These are phyloP conservation scores for Ogataea philodendri DNA, from an alignment of 805 yeast genomes.

Conservation along the genomic window DNA sequence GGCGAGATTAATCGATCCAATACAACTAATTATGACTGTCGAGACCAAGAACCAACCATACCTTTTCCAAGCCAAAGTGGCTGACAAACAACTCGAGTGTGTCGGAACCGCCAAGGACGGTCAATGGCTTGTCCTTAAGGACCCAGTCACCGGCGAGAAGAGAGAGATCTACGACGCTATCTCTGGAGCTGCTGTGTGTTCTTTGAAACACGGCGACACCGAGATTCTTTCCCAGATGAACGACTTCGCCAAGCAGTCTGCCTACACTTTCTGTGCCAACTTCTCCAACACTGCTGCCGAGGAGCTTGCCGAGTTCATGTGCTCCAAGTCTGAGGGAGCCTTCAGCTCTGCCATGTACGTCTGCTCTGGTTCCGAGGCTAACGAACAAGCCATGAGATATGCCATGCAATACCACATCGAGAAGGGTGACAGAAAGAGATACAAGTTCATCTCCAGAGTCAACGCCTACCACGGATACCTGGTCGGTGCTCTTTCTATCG, in stretches of 20 bases:
- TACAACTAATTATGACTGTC: conserved; percentile 12
- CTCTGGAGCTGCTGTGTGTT: conserved; percentile 49
- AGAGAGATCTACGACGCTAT: conserved; percentile 38
- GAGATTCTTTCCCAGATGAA: conserved; percentile 28
- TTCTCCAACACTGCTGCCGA: conserved; percentile 40
- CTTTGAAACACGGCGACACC: conserved; percentile 42
- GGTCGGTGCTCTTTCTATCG: conserved; percentile 43
- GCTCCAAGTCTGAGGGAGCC: conserved; percentile 34
- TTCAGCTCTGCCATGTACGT: conserved; percentile 43
- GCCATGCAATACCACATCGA: conserved; percentile 48
- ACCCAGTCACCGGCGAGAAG: conserved; percentile 37
- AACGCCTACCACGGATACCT: conserved; percentile 48
- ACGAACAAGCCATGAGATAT: conserved; percentile 72
- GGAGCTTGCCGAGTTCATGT: conserved; percentile 41
- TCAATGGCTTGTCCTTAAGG: conserved; percentile 38
- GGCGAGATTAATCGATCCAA: no score
- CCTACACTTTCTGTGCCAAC: conserved; percentile 34
- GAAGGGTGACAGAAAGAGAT: conserved; percentile 38
- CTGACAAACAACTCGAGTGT: conserved; percentile 34
- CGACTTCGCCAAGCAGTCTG: conserved; percentile 34
- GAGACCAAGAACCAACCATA: conserved; percentile 28
- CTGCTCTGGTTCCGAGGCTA: conserved; percentile 74
- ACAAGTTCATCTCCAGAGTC: conserved; percentile 40
- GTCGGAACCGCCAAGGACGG: conserved; percentile 42
- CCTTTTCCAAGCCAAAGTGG: conserved; percentile 42